Percentiles rank a stretch among this genome's conserved stretches.
These are phyloP conservation scores for Ampelocalamus luodianensis DNA, from an alignment of 176 grass and related monocot species.

Conservation along the genomic window DNA sequence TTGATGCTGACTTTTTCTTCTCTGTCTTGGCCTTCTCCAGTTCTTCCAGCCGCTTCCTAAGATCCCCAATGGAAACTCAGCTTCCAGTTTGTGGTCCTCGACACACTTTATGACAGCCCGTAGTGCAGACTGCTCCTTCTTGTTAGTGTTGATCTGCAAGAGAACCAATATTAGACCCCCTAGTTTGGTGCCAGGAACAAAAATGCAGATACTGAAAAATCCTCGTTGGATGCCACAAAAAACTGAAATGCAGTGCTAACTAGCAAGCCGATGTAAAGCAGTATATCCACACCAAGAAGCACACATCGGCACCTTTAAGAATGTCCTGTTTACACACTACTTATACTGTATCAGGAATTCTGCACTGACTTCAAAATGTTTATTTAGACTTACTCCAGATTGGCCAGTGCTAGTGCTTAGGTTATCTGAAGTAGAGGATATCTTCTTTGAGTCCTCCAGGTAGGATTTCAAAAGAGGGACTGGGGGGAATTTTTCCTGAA, in stretches of 20 bases:
- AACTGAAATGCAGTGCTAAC: background rate
- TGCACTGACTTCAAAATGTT: background rate
- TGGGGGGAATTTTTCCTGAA: slow-evolving; percentile 69
- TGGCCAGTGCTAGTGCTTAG: slow-evolving; percentile 44
- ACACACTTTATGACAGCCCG: slow-evolving; percentile 81
- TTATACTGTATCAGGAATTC: background rate
- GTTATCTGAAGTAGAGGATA: slow-evolving; percentile 45
- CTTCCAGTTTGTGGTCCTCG: slow-evolving; percentile 75
- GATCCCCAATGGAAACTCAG: slow-evolving; percentile 68
- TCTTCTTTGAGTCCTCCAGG: slow-evolving; percentile 69
- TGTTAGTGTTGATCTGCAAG: slow-evolving; percentile 54
- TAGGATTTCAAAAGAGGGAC: slow-evolving; percentile 75
- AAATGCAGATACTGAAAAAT: background rate
- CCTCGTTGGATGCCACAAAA: background rate
- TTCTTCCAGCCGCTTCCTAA: slow-evolving; percentile 63
- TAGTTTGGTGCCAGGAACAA: slow-evolving; percentile 14
- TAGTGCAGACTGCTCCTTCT: slow-evolving; percentile 67
- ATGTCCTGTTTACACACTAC: background rate
- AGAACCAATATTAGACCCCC: slow-evolving; percentile 3
- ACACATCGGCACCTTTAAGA: background rate
- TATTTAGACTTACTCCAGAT: slow-evolving; percentile 56
- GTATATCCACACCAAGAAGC: slow-evolving; percentile 14
- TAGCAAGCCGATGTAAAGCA: background rate
- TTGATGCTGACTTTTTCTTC: slow-evolving; percentile 65
- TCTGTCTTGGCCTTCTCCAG: slow-evolving; percentile 72